Conservation (phyloP, 257 asterid species). For the Capsicum baccatum region DNA sequence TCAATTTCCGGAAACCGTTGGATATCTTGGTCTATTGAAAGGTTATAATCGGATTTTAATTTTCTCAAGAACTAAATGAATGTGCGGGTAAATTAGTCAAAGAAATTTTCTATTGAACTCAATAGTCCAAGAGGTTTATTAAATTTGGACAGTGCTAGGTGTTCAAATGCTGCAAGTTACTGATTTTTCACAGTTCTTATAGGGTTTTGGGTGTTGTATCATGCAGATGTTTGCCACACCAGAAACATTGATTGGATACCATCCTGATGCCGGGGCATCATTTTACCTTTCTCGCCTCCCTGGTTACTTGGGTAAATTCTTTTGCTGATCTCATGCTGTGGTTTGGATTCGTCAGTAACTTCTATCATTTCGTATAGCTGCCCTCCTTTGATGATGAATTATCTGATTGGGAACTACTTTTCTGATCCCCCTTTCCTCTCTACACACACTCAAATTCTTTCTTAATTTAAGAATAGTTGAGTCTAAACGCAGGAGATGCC, state of each 20-base stretch:
- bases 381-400: not conserved
- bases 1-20: not conserved
- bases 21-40: not conserved
- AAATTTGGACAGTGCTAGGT: not conserved
- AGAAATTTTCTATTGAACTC: not conserved
- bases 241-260: slow-evolving; percentile 92
- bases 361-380: not conserved
- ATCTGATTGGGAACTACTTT: not conserved
- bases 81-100: not conserved
- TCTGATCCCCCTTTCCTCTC: not conserved
- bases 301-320: slow-evolving; percentile 75
- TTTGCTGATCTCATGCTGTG: slow-evolving; percentile 15
- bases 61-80: slow-evolving; percentile 7
- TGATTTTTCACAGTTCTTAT: slow-evolving; percentile 15
- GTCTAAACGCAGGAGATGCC: not conserved
- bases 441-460: not conserved
- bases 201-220: slow-evolving; percentile 7
- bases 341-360: not conserved
- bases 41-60: not conserved
- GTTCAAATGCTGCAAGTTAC: slow-evolving; percentile 8
- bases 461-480: not conserved
- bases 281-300: slow-evolving; percentile 94
- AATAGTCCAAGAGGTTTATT: not conserved
- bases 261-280: slow-evolving; percentile 99
- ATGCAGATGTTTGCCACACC: slow-evolving; percentile 86